A percentile compares a stretch with the other conserved stretches of the same genome.
These are phyloP conservation scores for Talaromyces sp. DNA, from an alignment of 2,329 filamentous ascomycete genomes.

Conservation along the genomic window DNA sequence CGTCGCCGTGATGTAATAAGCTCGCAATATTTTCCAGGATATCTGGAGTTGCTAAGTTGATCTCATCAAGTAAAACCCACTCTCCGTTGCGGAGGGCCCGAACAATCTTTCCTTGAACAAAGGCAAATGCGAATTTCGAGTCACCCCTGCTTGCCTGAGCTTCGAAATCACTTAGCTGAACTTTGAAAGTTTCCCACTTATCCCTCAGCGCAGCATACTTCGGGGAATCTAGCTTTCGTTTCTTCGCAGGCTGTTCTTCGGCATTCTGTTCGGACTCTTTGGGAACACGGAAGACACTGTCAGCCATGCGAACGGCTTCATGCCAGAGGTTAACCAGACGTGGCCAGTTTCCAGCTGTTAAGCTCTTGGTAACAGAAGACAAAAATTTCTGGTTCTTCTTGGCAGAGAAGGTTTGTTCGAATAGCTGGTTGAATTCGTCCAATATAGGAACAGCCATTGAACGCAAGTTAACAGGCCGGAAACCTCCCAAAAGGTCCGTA, in stretches of 20 bases:
- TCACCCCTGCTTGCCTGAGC: slow-evolving; percentile 67
- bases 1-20: slow-evolving; percentile 70
- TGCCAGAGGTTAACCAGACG: slow-evolving; percentile 81
- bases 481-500: slow-evolving; percentile 90
- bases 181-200: slow-evolving; percentile 77
- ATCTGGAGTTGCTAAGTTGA: slow-evolving; percentile 92
- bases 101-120: slow-evolving; percentile 92
- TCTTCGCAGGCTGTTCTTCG: slow-evolving; percentile 67
- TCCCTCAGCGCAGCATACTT: slow-evolving; percentile 56
- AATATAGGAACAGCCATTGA: slow-evolving; percentile 84
- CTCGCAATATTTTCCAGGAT: slow-evolving; percentile 92
- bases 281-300: slow-evolving; percentile 61
- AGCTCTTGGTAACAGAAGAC: slow-evolving; percentile 72
- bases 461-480: slow-evolving; percentile 90
- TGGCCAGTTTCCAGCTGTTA: slow-evolving; percentile 82
- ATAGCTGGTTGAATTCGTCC: slow-evolving; percentile 89
- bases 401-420: slow-evolving; percentile 79
- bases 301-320: slow-evolving; percentile 84
- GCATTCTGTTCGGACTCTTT: slow-evolving; percentile 40
- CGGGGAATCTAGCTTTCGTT: slow-evolving; percentile 58
- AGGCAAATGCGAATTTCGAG: slow-evolving; percentile 87
- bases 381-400: slow-evolving; percentile 87
- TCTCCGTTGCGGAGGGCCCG: slow-evolving; percentile 94
- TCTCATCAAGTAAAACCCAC: slow-evolving; percentile 95
- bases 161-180: slow-evolving; percentile 73